Percentiles rank a stretch among this genome's conserved stretches.
Evolutionary conservation across 2,329 filamentous ascomycete genomes (phyloP).

Genomic region (Hypocrella siamensis): DNA sequence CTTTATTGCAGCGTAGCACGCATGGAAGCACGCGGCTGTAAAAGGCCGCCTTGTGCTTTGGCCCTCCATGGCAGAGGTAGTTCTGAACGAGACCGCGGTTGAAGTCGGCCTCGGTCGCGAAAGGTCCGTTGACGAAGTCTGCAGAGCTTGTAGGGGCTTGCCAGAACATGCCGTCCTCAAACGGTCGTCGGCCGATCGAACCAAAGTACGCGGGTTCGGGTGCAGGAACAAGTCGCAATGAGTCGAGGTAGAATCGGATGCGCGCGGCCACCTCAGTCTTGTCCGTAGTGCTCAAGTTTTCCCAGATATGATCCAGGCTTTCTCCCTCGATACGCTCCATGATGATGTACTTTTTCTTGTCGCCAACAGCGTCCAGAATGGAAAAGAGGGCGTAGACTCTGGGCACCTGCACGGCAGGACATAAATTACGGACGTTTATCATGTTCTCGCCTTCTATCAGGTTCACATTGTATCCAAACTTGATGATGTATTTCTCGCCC

Average conservation of each 20-base stretch:
- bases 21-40: constrained; percentile 18
- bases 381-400: constrained; percentile 4
- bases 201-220: constrained; percentile 8
- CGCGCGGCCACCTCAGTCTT: constrained; percentile 1
- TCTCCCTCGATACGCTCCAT: constrained; percentile 7
- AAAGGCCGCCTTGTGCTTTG: neutral
- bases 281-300: neutral
- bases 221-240: constrained; percentile 1
- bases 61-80: constrained; percentile 5
- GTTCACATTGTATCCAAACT: constrained; percentile 4
- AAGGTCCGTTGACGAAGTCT: constrained; percentile 4
- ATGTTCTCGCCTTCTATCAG: constrained; percentile 5
- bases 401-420: constrained; percentile 1
- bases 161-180: constrained; percentile 7
- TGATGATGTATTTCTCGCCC: constrained; percentile 3
- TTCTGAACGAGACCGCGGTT: constrained; percentile 5
- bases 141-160: neutral
- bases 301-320: constrained; percentile 4
- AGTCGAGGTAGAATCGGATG: neutral
- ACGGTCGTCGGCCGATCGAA: constrained; percentile 5
- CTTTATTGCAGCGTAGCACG: neutral
- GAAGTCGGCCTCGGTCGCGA: constrained; percentile 4
- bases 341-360: constrained; percentile 7
- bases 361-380: neutral
- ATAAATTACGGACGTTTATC: constrained; percentile 2